Percentiles rank a stretch among this genome's conserved stretches.
Conservation (phyloP, 106 monocot species). For the Dendrobium nobile region DNA sequence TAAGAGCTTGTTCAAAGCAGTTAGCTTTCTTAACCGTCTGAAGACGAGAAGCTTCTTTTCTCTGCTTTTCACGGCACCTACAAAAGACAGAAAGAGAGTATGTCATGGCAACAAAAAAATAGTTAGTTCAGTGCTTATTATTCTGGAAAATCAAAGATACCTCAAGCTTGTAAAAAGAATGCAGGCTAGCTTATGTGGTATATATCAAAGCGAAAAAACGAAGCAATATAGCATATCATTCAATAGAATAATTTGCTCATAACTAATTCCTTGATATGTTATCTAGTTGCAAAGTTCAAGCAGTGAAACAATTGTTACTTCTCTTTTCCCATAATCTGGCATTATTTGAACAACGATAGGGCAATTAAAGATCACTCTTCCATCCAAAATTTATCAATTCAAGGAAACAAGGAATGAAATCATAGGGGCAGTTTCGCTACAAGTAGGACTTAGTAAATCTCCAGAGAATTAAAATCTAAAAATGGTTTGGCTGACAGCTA, state of each 20-base stretch:
- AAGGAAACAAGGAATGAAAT: background rate
- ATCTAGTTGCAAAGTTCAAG: background rate
- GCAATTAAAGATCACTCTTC: background rate
- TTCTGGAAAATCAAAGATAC: background rate
- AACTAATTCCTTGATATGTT: background rate
- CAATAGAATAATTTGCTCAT: background rate
- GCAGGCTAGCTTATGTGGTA: background rate
- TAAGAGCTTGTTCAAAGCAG: constrained; percentile 93
- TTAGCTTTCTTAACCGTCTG: constrained; percentile 83
- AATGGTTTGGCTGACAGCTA: background rate
- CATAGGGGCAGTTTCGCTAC: no score
- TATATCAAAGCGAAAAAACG: background rate
- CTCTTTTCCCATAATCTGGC: no score
- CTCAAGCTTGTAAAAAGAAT: background rate
- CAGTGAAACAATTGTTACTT: background rate
- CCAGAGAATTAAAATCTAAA: no score
- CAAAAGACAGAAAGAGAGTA: background rate
- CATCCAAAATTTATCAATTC: background rate
- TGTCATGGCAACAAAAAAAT: background rate
- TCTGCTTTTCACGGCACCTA: constrained; percentile 94
- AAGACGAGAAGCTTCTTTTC: constrained; percentile 83
- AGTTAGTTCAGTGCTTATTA: background rate
- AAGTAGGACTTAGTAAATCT: no score
- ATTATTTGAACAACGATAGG: background rate
- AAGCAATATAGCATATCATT: background rate